phyloP scores from a whole-genome alignment of 345 rosid species.

The Citrus medica region DNA sequence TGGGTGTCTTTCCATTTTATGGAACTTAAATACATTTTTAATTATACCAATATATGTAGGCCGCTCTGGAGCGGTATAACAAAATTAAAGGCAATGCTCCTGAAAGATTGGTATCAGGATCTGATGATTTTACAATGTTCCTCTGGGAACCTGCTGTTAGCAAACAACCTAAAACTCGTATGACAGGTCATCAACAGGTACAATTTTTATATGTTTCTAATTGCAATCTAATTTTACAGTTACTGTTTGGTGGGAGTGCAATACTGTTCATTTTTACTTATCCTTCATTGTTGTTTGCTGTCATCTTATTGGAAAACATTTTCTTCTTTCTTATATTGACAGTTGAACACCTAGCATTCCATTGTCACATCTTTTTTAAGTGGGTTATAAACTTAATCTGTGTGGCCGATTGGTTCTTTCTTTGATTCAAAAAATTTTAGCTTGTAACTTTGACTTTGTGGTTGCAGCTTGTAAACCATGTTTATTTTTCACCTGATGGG shows the following conservation, averaged over 20 bases:
- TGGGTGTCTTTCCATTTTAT: neutral
- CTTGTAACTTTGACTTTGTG: slow-evolving; percentile 12
- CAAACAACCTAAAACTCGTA: slow-evolving; percentile 73
- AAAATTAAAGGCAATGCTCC: slow-evolving; percentile 75
- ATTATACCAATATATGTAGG: slow-evolving; percentile 35
- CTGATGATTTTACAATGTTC: slow-evolving; percentile 95
- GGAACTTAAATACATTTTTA: neutral
- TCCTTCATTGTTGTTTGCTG: neutral
- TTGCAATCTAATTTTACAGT: neutral
- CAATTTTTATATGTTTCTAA: neutral
- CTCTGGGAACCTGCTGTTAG: slow-evolving; percentile 90
- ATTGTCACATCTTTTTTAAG: neutral
- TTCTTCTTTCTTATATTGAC: neutral
- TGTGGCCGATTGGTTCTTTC: neutral
- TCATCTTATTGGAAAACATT: neutral
- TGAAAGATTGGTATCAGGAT: slow-evolving; percentile 93
- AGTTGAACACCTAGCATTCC: neutral
- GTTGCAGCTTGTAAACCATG: slow-evolving; percentile 90
- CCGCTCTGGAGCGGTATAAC: slow-evolving; percentile 76
- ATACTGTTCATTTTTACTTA: neutral
- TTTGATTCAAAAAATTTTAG: neutral
- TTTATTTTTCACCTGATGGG: slow-evolving; percentile 93
- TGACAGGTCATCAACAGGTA: slow-evolving; percentile 96
- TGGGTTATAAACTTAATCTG: neutral
- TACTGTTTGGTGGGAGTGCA: neutral